These are phyloP conservation scores for Peziza echinospora DNA, from an alignment of 495 filamentous ascomycete genomes.

Conservation along the genomic window DNA sequence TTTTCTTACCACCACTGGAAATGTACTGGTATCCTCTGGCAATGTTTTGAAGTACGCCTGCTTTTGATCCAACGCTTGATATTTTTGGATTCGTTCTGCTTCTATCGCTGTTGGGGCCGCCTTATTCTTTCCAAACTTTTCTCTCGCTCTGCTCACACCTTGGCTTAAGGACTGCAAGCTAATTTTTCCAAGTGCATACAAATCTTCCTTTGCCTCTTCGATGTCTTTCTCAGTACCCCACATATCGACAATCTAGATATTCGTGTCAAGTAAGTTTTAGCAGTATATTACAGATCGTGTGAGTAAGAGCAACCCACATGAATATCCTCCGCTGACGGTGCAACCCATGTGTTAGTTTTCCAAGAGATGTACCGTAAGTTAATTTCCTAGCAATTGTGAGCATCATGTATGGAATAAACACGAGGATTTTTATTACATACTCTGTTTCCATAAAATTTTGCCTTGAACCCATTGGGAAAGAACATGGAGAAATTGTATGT, in stretches of 20 bases:
- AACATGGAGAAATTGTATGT: neutral
- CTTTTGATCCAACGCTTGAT: slow-evolving; percentile 4
- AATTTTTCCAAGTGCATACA: slow-evolving; percentile 8
- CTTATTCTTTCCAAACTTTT: slow-evolving; percentile 9
- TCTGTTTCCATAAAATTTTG: neutral
- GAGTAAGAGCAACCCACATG: neutral
- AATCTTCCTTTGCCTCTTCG: slow-evolving; percentile 8
- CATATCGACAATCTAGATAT: slow-evolving; percentile 3
- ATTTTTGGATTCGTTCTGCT: neutral
- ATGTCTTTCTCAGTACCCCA: slow-evolving; percentile 15
- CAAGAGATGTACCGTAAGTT: neutral
- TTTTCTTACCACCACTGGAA: slow-evolving; percentile 5
- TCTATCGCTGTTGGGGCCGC: slow-evolving; percentile 6
- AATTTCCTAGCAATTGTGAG: neutral
- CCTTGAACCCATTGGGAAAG: neutral
- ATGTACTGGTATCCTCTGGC: slow-evolving; percentile 3
- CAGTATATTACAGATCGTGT: slow-evolving; percentile 1
- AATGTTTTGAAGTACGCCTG: slow-evolving; percentile 8
- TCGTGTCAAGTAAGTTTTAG: neutral
- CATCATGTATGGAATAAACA: neutral
- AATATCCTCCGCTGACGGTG: neutral
- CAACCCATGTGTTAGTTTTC: slow-evolving; percentile 13
- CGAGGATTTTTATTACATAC: neutral
- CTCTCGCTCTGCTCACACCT: neutral
- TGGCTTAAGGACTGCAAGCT: slow-evolving; percentile 7